A percentile compares a stretch with the other conserved stretches of the same genome.
Conservation (phyloP, 495 filamentous ascomycete species). For the Podospora anserina region DNA sequence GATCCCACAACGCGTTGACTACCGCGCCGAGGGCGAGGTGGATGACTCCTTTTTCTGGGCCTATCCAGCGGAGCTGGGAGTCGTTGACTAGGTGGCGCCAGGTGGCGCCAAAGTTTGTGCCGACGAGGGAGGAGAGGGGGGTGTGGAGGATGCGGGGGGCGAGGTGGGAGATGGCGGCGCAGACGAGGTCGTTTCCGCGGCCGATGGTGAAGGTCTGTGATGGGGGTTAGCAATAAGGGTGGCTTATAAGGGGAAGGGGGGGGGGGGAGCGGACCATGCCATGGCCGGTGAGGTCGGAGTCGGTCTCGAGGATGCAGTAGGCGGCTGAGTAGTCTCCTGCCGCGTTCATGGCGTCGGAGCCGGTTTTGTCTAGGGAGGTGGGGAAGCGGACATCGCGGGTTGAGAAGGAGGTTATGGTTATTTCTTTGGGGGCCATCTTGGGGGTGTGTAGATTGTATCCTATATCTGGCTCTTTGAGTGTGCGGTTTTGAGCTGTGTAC, state of each 20-base stretch:
- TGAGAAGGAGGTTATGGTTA: slow-evolving; percentile 76
- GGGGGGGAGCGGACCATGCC: slow-evolving; percentile 64
- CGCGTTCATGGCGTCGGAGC: slow-evolving; percentile 96
- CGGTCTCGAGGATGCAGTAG: slow-evolving; percentile 87
- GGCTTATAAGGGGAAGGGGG: neutral
- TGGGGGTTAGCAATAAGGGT: neutral
- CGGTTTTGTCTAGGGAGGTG: slow-evolving; percentile 90
- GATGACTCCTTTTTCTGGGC: slow-evolving; percentile 92
- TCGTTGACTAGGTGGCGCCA: slow-evolving; percentile 91
- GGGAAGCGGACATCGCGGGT: slow-evolving; percentile 91
- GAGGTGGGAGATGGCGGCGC: slow-evolving; percentile 73
- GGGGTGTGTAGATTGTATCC: neutral
- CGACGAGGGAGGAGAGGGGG: slow-evolving; percentile 69
- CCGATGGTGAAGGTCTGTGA: slow-evolving; percentile 92
- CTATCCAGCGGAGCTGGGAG: slow-evolving; percentile 90
- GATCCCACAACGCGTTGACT: slow-evolving; percentile 92
- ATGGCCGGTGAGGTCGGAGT: slow-evolving; percentile 69
- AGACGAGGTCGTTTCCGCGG: slow-evolving; percentile 92
- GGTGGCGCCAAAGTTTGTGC: slow-evolving; percentile 74
- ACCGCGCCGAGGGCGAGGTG: slow-evolving; percentile 88
- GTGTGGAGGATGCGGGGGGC: slow-evolving; percentile 68
- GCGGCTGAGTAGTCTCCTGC: slow-evolving; percentile 90
- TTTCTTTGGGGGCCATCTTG: slow-evolving; percentile 35
- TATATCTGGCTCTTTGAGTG: neutral
- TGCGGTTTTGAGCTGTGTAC: neutral